Evolutionary conservation across 768 basidiomycete genomes (phyloP).

Genomic region (Mrakia hoshinonis): DNA sequence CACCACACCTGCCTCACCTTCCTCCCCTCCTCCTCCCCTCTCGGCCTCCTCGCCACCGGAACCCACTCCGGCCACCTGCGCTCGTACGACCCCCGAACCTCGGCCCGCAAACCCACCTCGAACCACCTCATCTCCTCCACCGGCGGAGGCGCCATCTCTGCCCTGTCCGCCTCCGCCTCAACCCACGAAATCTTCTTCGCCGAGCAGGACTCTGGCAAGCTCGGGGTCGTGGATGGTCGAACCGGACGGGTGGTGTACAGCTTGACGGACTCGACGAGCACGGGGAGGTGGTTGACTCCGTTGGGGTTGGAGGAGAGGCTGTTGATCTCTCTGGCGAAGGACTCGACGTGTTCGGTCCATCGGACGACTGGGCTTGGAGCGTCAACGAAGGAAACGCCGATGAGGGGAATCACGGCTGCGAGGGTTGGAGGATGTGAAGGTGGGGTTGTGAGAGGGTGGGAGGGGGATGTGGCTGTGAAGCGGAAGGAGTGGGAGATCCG

Average conservation of each 20-base stretch:
- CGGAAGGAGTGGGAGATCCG: constrained; percentile 2
- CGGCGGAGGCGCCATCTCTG: constrained; percentile 50
- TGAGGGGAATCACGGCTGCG: constrained; percentile 56
- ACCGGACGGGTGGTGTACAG: constrained; percentile 22
- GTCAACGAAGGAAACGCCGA: constrained; percentile 55
- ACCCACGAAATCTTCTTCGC: constrained; percentile 35
- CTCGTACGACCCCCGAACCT: constrained; percentile 66
- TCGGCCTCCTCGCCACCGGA: constrained; percentile 54
- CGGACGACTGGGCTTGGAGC: constrained; percentile 46
- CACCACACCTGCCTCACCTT: constrained; percentile 63
- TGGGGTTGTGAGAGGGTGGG: constrained; percentile 14
- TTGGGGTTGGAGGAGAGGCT: constrained; percentile 61
- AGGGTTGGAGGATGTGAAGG: constrained; percentile 50
- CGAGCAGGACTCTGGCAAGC: constrained; percentile 59
- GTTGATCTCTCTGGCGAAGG: constrained; percentile 64
- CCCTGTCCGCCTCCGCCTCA: constrained; percentile 36
- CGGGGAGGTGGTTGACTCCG: background rate
- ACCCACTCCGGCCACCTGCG: constrained; percentile 65
- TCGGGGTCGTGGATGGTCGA: constrained; percentile 33
- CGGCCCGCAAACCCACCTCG: constrained; percentile 47
- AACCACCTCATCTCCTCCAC: constrained; percentile 45
- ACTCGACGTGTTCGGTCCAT: constrained; percentile 48
- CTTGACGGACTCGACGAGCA: constrained; percentile 1
- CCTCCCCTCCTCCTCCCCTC: constrained; percentile 43
- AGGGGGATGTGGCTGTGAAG: constrained; percentile 20